phyloP scores from a whole-genome alignment of 2,329 filamentous ascomycete genomes.

The Simplicillium aogashimaense region DNA sequence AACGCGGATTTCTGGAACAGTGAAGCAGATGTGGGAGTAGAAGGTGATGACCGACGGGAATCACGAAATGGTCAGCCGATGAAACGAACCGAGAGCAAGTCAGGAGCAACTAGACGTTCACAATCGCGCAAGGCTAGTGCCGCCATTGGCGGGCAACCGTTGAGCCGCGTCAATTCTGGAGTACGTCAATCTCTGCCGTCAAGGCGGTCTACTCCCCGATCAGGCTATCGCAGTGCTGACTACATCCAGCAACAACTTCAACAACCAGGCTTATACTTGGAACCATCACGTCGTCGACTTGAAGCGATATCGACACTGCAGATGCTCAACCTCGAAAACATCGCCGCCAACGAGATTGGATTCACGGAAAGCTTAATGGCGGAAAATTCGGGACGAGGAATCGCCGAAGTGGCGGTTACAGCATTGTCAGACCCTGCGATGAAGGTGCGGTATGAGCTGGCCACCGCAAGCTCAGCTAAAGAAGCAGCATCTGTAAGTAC shows the following conservation, averaged over 20 bases:
- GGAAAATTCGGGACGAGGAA: constrained; percentile 81
- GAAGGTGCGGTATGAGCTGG: constrained; percentile 38
- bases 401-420: constrained; percentile 71
- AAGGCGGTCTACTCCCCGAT: constrained; percentile 18
- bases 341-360: constrained; percentile 78
- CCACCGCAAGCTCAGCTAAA: constrained; percentile 23
- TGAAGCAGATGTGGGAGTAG: constrained; percentile 54
- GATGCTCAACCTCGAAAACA: constrained; percentile 87
- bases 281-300: constrained; percentile 45
- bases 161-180: constrained; percentile 38
- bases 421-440: constrained; percentile 55
- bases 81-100: constrained; percentile 43
- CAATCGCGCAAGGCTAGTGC: constrained; percentile 48
- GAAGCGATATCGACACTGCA: constrained; percentile 64
- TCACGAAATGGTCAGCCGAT: constrained; percentile 39
- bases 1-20: constrained; percentile 60
- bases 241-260: constrained; percentile 23
- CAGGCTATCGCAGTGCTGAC: constrained; percentile 22
- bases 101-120: constrained; percentile 34
- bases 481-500: constrained; percentile 18
- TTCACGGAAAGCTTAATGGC: constrained; percentile 84
- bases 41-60: constrained; percentile 38
- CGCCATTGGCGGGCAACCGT: constrained; percentile 25
- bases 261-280: constrained; percentile 40
- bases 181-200: constrained; percentile 24